These are phyloP conservation scores for Mallotus repandus DNA, from an alignment of 441 rosid genomes.

Conservation along the genomic window DNA sequence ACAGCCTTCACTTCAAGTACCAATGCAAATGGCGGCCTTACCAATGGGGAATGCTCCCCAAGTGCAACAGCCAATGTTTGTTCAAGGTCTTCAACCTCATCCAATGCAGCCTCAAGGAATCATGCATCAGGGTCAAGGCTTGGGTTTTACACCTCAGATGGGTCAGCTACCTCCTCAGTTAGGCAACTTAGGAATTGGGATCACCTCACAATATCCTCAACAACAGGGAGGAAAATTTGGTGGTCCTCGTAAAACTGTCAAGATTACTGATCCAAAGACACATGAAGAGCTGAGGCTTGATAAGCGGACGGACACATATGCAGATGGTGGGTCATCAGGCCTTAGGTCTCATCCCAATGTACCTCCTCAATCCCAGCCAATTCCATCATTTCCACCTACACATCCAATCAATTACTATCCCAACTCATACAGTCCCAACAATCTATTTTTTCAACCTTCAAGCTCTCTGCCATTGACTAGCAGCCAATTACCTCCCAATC, in stretches of 20 bases:
- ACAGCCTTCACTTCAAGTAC: constrained; percentile 66
- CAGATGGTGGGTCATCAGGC: constrained; percentile 57
- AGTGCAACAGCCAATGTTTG: constrained; percentile 73
- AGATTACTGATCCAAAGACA: constrained; percentile 93
- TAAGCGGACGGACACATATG: constrained; percentile 55
- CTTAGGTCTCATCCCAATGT: constrained; percentile 59
- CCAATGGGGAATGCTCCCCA: constrained; percentile 72
- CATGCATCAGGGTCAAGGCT: constrained; percentile 84
- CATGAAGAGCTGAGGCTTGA: constrained; percentile 94
- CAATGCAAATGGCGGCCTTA: constrained; percentile 61
- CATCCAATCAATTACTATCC: constrained; percentile 58
- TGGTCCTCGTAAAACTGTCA: constrained; percentile 68
- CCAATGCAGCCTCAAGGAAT: constrained; percentile 80
- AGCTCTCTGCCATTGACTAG: constrained; percentile 55
- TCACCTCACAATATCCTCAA: constrained; percentile 59
- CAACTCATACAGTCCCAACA: constrained; percentile 42
- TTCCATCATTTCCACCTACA: constrained; percentile 51
- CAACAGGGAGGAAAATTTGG: constrained; percentile 76
- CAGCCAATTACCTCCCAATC: constrained; percentile 57
- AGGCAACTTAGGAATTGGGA: constrained; percentile 68
- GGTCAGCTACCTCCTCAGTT: constrained; percentile 69
- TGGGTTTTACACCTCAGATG: constrained; percentile 64
- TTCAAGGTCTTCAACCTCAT: constrained; percentile 75
- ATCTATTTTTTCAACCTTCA: constrained; percentile 47
- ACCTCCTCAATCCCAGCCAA: constrained; percentile 68